Evolutionary conservation across 306 rosid genomes (phyloP), one percentile per base, ranked within the genome.

Genomic region (Vigna mungo): DNA sequence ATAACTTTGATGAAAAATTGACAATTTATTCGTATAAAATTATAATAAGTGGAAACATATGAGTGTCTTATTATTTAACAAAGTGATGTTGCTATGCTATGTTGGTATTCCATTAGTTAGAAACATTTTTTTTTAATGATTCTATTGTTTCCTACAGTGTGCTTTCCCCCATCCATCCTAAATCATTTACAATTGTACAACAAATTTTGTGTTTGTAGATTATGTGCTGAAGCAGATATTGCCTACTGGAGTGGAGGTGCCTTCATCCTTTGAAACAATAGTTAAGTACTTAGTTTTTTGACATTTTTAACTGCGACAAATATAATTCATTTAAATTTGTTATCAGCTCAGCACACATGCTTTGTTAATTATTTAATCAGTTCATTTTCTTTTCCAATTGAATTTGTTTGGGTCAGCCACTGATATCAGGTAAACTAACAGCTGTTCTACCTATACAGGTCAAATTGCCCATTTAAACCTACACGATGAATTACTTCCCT

Each of bases 191-290:
- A 62, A 41, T 14, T 54, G 21, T 74, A 27, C 72, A 55, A 69
- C 23, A 12, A 52, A 62, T 84, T 3, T 76, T 76, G 23, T 84
- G 64, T 74, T 76, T 82, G 71, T 84, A 95, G 98, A 95, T 84
- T 91, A 95, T 58, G 86, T 90, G 58, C 85, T 95, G 88, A 95
- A 95, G 86, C 96, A 92, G 83, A 89, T 92, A 80, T 86, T 95
- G 56, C 97, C 97, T 68, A 71, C 84, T 8, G 92, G 93, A 83
- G 84, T 86, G 20, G 98, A 95, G 83, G 94, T 90, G 70, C 98
- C 98, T 44, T 92, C 97, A 18, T 95, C 98, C 15, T 95, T 95
- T 80, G 98, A 95, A 81, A 92, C 98, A 58, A 85, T 95, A 83
- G 98, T 88, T 95, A 90, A 89, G 93, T 87, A 86, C 79, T 87